Evolutionary conservation across 371 early-diverging fungal species (phyloP).

Genomic region (Mucor saturninus): DNA sequence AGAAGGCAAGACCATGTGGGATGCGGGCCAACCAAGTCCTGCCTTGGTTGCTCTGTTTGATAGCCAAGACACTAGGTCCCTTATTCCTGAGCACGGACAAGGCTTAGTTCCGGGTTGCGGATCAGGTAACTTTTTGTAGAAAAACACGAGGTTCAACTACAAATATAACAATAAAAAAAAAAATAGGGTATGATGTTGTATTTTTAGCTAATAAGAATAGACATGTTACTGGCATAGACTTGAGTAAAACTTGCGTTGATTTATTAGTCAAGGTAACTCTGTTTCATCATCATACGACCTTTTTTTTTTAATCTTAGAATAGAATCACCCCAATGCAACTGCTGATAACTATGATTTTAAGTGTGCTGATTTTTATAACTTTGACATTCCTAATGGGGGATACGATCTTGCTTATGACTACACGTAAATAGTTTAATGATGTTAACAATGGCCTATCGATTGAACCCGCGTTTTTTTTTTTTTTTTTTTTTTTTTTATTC

Average conservation of each 20-base stretch:
- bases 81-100: constrained; percentile 62
- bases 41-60: constrained; percentile 69
- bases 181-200: constrained; percentile 74
- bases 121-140: constrained; percentile 40
- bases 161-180: neutral
- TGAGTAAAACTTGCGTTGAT: constrained; percentile 70
- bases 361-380: constrained; percentile 76
- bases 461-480: constrained; percentile 6
- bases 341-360: constrained; percentile 55
- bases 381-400: constrained; percentile 54
- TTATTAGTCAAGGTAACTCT: constrained; percentile 49
- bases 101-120: constrained; percentile 90
- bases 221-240: constrained; percentile 73
- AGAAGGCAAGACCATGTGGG: constrained; percentile 63
- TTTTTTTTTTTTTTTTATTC: neutral
- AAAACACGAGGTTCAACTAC: constrained; percentile 10
- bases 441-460: neutral
- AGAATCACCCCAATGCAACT: constrained; percentile 34
- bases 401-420: constrained; percentile 87
- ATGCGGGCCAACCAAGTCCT: constrained; percentile 64
- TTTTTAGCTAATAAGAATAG: constrained; percentile 63
- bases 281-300: neutral
- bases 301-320: neutral
- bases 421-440: constrained; percentile 55
- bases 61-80: constrained; percentile 51